Conservation (phyloP, 2,329 filamentous ascomycete species). For the Cercospora sojina region DNA sequence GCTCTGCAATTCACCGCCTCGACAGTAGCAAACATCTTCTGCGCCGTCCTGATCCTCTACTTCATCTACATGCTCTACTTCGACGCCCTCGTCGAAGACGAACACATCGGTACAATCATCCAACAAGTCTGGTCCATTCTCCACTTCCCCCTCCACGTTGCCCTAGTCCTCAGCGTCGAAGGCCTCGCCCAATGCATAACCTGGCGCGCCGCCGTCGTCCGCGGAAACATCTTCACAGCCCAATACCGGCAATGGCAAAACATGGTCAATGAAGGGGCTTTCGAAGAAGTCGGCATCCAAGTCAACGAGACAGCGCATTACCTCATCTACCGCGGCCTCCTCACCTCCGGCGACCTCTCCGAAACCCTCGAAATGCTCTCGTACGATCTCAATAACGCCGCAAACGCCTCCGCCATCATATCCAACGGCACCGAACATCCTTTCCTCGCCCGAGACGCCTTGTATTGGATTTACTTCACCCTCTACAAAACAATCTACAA, state of each 20-base stretch:
- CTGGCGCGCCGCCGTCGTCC: constrained; percentile 32
- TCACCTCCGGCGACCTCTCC: constrained; percentile 7
- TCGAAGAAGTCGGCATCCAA: constrained; percentile 3
- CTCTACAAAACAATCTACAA: constrained; percentile 21
- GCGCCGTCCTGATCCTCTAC: constrained; percentile 38
- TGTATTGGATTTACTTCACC: constrained; percentile 18
- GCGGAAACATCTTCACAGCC: constrained; percentile 16
- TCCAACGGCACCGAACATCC: constrained; percentile 4
- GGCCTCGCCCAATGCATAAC: constrained; percentile 37
- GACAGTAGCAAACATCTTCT: constrained; percentile 39
- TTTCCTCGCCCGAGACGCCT: constrained; percentile 4
- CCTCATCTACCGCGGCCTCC: constrained; percentile 18
- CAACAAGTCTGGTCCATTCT: constrained; percentile 31
- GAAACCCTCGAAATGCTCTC: constrained; percentile 15
- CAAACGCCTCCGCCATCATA: constrained; percentile 16
- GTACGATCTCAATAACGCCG: constrained; percentile 8
- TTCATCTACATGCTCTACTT: constrained; percentile 34
- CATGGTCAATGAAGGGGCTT: constrained; percentile 1
- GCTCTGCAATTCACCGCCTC: constrained; percentile 22
- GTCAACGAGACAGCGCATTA: constrained; percentile 19
- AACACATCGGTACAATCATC: constrained; percentile 28
- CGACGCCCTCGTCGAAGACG: constrained; percentile 23
- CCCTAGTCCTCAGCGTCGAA: constrained; percentile 24
- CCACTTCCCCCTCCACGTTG: constrained; percentile 31
- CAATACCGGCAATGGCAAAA: not conserved